phyloP scores from a whole-genome alignment of 768 basidiomycete genomes.

The Chlorophyllum brunneum region DNA sequence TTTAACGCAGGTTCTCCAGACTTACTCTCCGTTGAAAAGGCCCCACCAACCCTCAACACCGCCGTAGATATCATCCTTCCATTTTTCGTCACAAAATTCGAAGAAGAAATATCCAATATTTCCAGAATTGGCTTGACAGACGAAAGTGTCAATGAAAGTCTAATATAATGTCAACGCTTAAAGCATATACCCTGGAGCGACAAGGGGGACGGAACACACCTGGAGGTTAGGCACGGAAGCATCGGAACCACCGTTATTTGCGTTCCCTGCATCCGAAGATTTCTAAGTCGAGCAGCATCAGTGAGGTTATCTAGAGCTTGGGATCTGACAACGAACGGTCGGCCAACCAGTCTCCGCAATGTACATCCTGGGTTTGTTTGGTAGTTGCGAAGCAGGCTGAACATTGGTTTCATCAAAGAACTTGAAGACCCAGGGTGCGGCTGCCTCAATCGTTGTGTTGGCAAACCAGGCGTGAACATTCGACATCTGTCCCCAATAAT shows the following conservation, averaged over 20 bases:
- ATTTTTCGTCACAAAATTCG: conserved; percentile 77
- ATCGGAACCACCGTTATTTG: conserved; percentile 61
- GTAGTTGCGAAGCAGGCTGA: conserved; percentile 44
- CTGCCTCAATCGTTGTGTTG: conserved; percentile 60
- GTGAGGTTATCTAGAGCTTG: neutral
- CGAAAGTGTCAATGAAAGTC: conserved; percentile 80
- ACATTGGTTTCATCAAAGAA: conserved; percentile 78
- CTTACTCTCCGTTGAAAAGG: conserved; percentile 42
- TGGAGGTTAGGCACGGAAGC: conserved; percentile 64
- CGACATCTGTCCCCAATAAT: conserved; percentile 49
- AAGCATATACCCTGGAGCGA: neutral
- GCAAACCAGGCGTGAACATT: conserved; percentile 98
- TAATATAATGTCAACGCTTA: conserved; percentile 25
- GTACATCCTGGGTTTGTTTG: conserved; percentile 79
- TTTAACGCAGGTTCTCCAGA: conserved; percentile 1
- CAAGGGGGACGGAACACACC: conserved; percentile 19
- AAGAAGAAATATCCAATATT: conserved; percentile 86
- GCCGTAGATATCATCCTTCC: conserved; percentile 71
- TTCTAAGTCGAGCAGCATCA: conserved; percentile 29
- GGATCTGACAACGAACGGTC: conserved; percentile 41
- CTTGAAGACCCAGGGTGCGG: conserved; percentile 75
- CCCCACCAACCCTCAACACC: conserved; percentile 72
- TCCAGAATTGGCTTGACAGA: conserved; percentile 82
- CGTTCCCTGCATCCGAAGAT: conserved; percentile 51
- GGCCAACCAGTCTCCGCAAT: conserved; percentile 92